Conservation (phyloP, 768 basidiomycete species). For the Suillus weaverae region DNA sequence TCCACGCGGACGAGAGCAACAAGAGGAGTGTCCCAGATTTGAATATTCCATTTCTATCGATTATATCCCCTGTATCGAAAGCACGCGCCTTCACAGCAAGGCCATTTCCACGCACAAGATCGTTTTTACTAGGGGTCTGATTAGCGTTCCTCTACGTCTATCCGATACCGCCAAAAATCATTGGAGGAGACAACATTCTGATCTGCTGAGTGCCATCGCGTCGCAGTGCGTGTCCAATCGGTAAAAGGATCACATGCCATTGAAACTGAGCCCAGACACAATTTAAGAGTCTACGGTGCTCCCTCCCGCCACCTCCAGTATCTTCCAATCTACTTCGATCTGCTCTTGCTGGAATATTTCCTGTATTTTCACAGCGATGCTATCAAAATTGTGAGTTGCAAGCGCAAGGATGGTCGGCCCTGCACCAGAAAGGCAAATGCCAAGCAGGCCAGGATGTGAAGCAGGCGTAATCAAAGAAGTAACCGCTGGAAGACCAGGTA, state of each 20-base stretch:
- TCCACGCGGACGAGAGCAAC: not conserved
- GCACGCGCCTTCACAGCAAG: not conserved
- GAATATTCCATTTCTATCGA: not conserved
- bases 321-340: conserved; percentile 88
- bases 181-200: not conserved
- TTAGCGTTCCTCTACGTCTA: not conserved
- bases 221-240: not conserved
- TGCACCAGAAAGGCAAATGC: conserved; percentile 96
- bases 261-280: conserved; percentile 2
- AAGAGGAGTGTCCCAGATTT: not conserved
- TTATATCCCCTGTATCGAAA: not conserved
- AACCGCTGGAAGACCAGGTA: conserved; percentile 93
- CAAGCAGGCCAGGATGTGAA: conserved; percentile 91
- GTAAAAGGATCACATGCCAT: not conserved
- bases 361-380: conserved; percentile 80
- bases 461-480: conserved; percentile 84
- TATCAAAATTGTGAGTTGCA: conserved; percentile 81
- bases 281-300: conserved; percentile 26
- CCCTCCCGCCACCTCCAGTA: conserved; percentile 67
- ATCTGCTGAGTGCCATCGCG: not conserved
- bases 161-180: not conserved
- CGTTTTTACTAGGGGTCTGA: not conserved
- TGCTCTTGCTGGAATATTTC: conserved; percentile 68
- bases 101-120: not conserved
- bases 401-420: conserved; percentile 97